phyloP scores from a whole-genome alignment of 2,329 filamentous ascomycete genomes.

The Colletotrichum falcatum region DNA sequence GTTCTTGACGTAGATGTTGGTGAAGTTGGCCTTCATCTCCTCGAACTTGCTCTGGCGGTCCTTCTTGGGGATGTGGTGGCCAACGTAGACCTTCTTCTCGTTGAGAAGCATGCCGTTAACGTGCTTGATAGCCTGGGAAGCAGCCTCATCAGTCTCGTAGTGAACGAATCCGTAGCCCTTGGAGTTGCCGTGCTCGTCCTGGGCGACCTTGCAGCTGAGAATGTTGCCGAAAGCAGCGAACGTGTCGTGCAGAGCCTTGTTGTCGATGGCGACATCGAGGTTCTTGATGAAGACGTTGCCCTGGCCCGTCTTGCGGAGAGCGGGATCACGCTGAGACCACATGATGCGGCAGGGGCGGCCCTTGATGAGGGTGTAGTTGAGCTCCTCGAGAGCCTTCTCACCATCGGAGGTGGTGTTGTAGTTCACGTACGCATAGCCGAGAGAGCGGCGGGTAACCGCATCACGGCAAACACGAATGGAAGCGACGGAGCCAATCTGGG shows the following conservation, averaged over 20 bases:
- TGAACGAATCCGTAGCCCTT: slow-evolving; percentile 99
- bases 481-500: slow-evolving; percentile 97
- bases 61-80: slow-evolving; percentile 99
- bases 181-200: slow-evolving; percentile 96
- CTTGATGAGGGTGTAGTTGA: slow-evolving; percentile 99
- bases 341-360: slow-evolving; percentile 99
- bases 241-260: slow-evolving; percentile 99
- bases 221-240: slow-evolving; percentile 99
- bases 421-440: slow-evolving; percentile 99
- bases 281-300: slow-evolving; percentile 99
- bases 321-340: slow-evolving; percentile 99
- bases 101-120: slow-evolving; percentile 99
- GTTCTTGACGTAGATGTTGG: slow-evolving; percentile 99
- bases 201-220: slow-evolving; percentile 98
- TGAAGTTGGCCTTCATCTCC: slow-evolving; percentile 99
- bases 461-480: slow-evolving; percentile 99
- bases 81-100: slow-evolving; percentile 99
- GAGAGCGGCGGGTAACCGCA: slow-evolving; percentile 96
- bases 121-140: slow-evolving; percentile 97
- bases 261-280: slow-evolving; percentile 97
- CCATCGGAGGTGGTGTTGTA: slow-evolving; percentile 98
- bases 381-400: slow-evolving; percentile 97
- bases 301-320: slow-evolving; percentile 98
- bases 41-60: slow-evolving; percentile 99
- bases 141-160: slow-evolving; percentile 99